These are phyloP conservation scores for Pseudocercospora fuligena DNA, from an alignment of 2,329 filamentous ascomycete species.

Conservation along the genomic window DNA sequence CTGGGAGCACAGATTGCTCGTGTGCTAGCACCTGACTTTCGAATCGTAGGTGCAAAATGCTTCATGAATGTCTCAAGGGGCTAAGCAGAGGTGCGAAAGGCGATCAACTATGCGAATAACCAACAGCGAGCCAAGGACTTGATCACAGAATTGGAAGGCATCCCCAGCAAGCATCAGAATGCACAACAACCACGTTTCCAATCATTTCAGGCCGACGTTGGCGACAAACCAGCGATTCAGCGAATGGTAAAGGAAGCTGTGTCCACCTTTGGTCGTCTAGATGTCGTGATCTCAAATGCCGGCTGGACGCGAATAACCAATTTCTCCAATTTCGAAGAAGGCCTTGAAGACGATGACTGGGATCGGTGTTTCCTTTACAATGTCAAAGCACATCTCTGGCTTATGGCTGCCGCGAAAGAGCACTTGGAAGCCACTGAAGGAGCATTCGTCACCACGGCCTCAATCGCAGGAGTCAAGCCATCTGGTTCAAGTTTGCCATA, in stretches of 20 bases:
- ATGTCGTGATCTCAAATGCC: constrained; percentile 50
- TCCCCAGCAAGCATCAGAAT: constrained; percentile 34
- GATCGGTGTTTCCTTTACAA: constrained; percentile 57
- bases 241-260: constrained; percentile 43
- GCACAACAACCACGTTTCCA: constrained; percentile 27
- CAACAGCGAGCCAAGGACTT: constrained; percentile 46
- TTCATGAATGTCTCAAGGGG: neutral
- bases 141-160: constrained; percentile 48
- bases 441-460: constrained; percentile 67
- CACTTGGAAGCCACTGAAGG: constrained; percentile 63
- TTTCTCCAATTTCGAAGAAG: constrained; percentile 45
- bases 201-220: constrained; percentile 38
- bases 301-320: constrained; percentile 39
- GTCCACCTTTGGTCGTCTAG: constrained; percentile 41
- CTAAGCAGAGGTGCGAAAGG: constrained; percentile 35
- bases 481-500: constrained; percentile 63
- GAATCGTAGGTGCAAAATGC: constrained; percentile 44
- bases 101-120: constrained; percentile 56
- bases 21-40: constrained; percentile 52
- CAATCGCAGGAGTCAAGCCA: constrained; percentile 66
- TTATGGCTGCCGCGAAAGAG: constrained; percentile 60
- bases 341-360: constrained; percentile 45
- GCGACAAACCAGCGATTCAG: constrained; percentile 37
- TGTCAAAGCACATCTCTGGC: constrained; percentile 66
- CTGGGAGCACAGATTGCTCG: constrained; percentile 55